Evolutionary conservation across 495 filamentous ascomycete species (phyloP).

Genomic region (Sabuloglossum arenarium): DNA sequence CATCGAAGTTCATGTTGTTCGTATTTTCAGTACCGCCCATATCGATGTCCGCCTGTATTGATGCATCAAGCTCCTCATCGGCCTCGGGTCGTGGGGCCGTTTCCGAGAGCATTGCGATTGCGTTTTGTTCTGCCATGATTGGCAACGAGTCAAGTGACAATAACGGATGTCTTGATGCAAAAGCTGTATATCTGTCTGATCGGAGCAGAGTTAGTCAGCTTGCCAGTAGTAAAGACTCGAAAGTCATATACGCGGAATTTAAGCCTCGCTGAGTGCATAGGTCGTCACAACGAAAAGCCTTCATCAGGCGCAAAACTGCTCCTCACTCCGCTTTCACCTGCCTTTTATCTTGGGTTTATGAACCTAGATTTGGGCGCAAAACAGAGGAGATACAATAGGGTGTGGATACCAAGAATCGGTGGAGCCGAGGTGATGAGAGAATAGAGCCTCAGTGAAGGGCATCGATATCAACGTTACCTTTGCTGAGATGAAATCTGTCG

Average conservation of each 20-base stretch:
- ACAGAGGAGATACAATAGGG: too few species aligned
- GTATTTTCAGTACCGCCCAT: neutral
- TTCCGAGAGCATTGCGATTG: neutral
- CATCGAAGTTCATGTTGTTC: conserved; percentile 4
- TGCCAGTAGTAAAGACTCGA: neutral
- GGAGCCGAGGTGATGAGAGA: neutral
- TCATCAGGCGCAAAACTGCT: neutral
- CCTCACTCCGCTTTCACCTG: neutral
- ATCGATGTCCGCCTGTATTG: conserved; percentile 5
- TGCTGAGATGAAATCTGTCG: neutral
- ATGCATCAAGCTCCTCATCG: conserved; percentile 5
- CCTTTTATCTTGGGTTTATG: neutral
- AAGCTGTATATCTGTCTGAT: neutral
- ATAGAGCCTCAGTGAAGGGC: neutral
- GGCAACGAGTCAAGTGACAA: neutral
- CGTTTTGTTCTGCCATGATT: neutral
- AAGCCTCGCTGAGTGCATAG: neutral
- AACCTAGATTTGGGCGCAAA: neutral
- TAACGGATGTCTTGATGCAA: neutral
- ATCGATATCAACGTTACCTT: neutral
- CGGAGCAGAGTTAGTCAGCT: neutral
- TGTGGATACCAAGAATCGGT: neutral
- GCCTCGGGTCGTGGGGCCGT: neutral
- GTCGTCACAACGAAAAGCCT: neutral
- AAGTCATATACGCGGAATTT: neutral